Base-by-base conservation (phyloP, 1,284 basidiomycete genomes). In the Spongispora temasekensis region DNA sequence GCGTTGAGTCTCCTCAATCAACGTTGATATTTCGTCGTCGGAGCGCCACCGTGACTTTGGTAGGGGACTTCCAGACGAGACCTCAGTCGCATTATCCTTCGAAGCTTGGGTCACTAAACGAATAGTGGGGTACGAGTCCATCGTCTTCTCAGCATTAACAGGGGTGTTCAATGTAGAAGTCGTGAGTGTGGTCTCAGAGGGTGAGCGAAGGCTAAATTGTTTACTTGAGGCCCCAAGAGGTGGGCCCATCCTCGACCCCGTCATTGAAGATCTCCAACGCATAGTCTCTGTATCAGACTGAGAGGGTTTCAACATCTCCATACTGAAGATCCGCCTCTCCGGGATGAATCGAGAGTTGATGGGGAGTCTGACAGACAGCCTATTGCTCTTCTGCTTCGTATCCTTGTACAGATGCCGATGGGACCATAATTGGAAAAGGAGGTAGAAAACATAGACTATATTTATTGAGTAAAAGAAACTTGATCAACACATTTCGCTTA, bases 341-440 rank as follows among this genome's bases (percentile, higher is more conserved):
- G 66, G 53, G 35, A 75, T 65, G 42, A 75, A 66, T 35, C 69
- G 72, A 44, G 71, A 64, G 42, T 74, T 72, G 55, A 75, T 70
- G 28, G 76, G 69, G 8, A 77, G 66, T 55, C 66, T 78, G 55
- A 74, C 62, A n/a, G 80, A 75, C 30, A 81, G 60, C 32, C 67
- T 72, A 53, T 73, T 67, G 65, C 80, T 84, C 63, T 77, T 82
- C 64, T 77, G 77, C 60, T 77, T 77, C 44, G 73, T 74, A 61
- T 91, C 88, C 55, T 84, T 78, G 75, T 92, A 96, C 12, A 95
- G 82, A 67, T 94, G 84, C 21, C 86, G 84, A 73, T 97, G 94
- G 1, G 93, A 93, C 82, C 87, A 95, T 32, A 96, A 83, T 71
- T 95, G 94, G 77, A 96, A 97, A 54, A 94, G 68, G 34, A 96